Evolutionary conservation across 768 basidiomycete genomes (phyloP).

Genomic region (Mycena haematopus): DNA sequence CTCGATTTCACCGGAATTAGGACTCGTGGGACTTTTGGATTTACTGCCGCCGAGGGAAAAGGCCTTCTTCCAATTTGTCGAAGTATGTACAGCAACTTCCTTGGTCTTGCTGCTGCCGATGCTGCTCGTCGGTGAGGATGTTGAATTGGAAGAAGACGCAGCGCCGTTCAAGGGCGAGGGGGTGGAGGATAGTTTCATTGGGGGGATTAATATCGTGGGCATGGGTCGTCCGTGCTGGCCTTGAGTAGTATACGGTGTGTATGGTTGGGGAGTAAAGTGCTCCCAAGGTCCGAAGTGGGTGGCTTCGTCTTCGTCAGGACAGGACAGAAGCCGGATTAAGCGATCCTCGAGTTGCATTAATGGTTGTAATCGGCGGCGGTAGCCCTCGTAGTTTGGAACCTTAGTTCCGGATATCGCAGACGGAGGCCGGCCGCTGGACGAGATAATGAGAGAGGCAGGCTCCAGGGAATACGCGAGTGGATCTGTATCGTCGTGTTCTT

Average conservation of each 20-base stretch:
- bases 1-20: conserved; percentile 72
- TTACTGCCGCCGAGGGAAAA: conserved; percentile 62
- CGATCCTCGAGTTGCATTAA: conserved; percentile 72
- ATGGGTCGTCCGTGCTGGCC: conserved; percentile 52
- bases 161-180: conserved; percentile 38
- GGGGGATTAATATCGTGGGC: conserved; percentile 57
- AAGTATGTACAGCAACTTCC: conserved; percentile 65
- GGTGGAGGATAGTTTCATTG: conserved; percentile 38
- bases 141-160: conserved; percentile 34
- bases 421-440: conserved; percentile 54
- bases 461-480: conserved; percentile 56
- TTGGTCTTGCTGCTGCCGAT: conserved; percentile 45
- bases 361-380: conserved; percentile 69
- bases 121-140: conserved; percentile 37
- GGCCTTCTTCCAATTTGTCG: conserved; percentile 72
- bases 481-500: conserved; percentile 65
- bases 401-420: conserved; percentile 57
- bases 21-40: conserved; percentile 72
- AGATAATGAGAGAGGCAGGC: conserved; percentile 58
- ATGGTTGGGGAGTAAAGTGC: conserved; percentile 34
- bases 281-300: conserved; percentile 61
- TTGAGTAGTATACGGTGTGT: conserved; percentile 28
- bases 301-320: conserved; percentile 74
- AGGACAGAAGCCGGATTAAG: conserved; percentile 69
- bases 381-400: conserved; percentile 66